These are phyloP conservation scores for Tolypocladium cylindrosporum DNA, from an alignment of 2,329 filamentous ascomycete genomes.

Conservation along the genomic window DNA sequence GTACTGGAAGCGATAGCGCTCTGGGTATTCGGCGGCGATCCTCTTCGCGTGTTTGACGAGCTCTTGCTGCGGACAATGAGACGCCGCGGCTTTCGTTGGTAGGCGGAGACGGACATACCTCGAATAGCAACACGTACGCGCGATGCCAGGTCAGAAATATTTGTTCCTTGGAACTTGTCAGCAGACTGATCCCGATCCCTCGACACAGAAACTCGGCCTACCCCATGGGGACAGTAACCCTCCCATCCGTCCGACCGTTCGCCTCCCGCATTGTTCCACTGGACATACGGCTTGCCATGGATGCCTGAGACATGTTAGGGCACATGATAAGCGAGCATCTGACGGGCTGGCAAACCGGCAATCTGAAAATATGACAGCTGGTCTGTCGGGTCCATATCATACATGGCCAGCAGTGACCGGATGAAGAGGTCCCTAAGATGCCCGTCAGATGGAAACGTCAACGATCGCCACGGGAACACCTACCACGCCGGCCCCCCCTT, in stretches of 20 bases:
- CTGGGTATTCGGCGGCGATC: conserved; percentile 34
- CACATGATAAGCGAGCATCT: neutral
- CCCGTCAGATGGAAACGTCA: conserved; percentile 5
- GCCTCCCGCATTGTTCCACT: conserved; percentile 31
- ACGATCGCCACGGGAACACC: neutral
- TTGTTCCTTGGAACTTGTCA: conserved; percentile 27
- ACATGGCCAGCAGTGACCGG: conserved; percentile 32
- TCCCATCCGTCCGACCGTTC: conserved; percentile 17
- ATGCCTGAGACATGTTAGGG: conserved; percentile 20
- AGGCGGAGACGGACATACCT: conserved; percentile 26
- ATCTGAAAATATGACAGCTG: conserved; percentile 40
- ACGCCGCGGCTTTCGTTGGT: neutral
- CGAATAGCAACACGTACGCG: conserved; percentile 42
- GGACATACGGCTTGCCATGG: conserved; percentile 29
- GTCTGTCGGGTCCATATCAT: conserved; percentile 28
- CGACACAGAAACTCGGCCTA: conserved; percentile 15
- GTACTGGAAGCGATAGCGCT: conserved; percentile 24
- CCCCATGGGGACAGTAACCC: conserved; percentile 38
- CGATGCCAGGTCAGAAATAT: conserved; percentile 46
- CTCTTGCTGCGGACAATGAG: conserved; percentile 32
- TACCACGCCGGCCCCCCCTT: conserved; percentile 34
- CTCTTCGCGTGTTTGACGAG: conserved; percentile 34
- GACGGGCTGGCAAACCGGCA: conserved; percentile 21
- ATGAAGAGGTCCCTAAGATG: conserved; percentile 37
- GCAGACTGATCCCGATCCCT: neutral